Base-by-base conservation (phyloP, 345 rosid genomes). In the Iberis pinnata region DNA sequence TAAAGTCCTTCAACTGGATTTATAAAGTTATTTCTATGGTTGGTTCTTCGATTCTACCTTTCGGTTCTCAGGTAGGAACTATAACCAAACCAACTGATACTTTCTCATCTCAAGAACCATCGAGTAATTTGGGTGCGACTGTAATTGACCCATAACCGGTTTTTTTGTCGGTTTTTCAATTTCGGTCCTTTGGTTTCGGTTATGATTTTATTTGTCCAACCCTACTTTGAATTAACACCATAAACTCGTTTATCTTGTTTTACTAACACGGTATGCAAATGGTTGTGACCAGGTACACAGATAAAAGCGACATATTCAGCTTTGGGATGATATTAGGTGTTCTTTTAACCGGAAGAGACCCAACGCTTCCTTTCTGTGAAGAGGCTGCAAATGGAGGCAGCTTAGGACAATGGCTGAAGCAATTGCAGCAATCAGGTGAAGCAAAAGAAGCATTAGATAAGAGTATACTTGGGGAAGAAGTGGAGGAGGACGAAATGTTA, bases 401-500 rank as follows among this genome's bases (percentile, higher is more conserved):
- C 64, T 72, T 84, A 62, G 87, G 79, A 29, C 70, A 72, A 52
- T 87, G 98, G 98, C 88, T 90, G 27, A 77, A 74, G 50, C 92
- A 84, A 60, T 77, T 90, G 72, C 93, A 84, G 66, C 88, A 87
- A 42, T 80, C 83, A 0, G 96, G 95, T 38, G 96, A 90, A 58
- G 96, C 80, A 22, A 42, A 72, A 18, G 96, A 84, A 71, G 89
- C 93, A 9, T 73, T 90, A 24, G 96, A 90, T 59, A 80, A 77
- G 75, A 82, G 80, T 43, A 75, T 90, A 46, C 76, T 90, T 0
- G 98, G 96, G 11, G 95, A 82, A 65, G 98, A 90, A 73, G 84
- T 71, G 15, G 93, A 87, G 79, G 98, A 90, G 73, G 95, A 90
- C 12, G 96, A 90, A 78, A 90, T 90, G 95, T 65, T 87, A 43